Evolutionary conservation across 495 filamentous ascomycete species (phyloP).

Genomic region (Daldinia concentrica): DNA sequence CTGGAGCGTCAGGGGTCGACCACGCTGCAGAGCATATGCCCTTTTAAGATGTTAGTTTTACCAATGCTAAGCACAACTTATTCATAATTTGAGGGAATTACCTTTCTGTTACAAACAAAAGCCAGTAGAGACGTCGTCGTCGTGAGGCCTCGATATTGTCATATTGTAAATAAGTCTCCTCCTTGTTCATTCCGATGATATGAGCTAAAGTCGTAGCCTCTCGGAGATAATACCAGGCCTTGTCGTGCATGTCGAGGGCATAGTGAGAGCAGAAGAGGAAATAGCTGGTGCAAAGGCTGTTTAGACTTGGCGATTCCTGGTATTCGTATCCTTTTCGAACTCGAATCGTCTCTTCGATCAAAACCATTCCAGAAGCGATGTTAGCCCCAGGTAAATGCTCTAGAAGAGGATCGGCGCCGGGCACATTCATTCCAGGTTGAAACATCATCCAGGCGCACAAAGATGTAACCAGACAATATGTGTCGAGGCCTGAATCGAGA

Average conservation of each 20-base stretch:
- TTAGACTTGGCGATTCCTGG: slow-evolving; percentile 72
- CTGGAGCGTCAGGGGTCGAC: slow-evolving; percentile 68
- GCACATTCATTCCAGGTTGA: slow-evolving; percentile 76
- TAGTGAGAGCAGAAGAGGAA: slow-evolving; percentile 82
- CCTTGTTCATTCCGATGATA: slow-evolving; percentile 69
- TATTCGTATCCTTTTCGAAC: slow-evolving; percentile 80
- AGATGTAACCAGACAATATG: slow-evolving; percentile 81
- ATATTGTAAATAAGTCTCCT: slow-evolving; percentile 65
- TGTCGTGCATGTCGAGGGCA: slow-evolving; percentile 74
- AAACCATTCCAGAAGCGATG: slow-evolving; percentile 64
- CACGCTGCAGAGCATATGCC: slow-evolving; percentile 79
- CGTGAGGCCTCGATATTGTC: slow-evolving; percentile 63
- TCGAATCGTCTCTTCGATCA: slow-evolving; percentile 79
- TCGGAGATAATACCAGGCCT: slow-evolving; percentile 77
- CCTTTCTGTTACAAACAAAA: slow-evolving; percentile 77
- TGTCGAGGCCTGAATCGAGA: slow-evolving; percentile 71
- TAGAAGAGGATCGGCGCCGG: slow-evolving; percentile 62
- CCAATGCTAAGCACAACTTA: slow-evolving; percentile 1
- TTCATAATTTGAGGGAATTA: slow-evolving; percentile 38
- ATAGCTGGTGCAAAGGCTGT: slow-evolving; percentile 78
- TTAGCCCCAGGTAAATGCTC: slow-evolving; percentile 63
- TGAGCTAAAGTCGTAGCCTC: slow-evolving; percentile 72
- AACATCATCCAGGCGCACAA: slow-evolving; percentile 87
- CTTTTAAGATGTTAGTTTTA: slow-evolving; percentile 40
- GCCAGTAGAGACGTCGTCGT: slow-evolving; percentile 72